Evolutionary conservation across 768 basidiomycete species (phyloP).

Genomic region (Suillus subalutaceus): DNA sequence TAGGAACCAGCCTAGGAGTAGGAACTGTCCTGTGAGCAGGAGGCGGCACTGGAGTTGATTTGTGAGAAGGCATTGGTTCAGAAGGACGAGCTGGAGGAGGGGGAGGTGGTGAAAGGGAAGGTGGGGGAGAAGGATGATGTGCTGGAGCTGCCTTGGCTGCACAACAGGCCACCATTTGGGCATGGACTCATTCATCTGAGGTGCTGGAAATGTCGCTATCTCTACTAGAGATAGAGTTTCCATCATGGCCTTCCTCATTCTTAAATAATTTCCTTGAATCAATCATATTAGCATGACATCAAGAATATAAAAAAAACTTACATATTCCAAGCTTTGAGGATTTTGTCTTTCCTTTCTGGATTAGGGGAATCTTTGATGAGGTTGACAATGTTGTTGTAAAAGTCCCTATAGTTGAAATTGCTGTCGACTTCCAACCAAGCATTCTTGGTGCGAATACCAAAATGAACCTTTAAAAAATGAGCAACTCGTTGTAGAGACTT

Average conservation of each 20-base stretch:
- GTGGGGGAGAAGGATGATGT: background rate
- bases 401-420: background rate
- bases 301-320: slow-evolving; percentile 3
- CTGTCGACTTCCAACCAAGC: slow-evolving; percentile 7
- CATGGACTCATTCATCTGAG: no score
- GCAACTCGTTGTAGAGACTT: no score
- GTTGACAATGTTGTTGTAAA: slow-evolving; percentile 8
- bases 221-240: no score
- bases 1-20: no score
- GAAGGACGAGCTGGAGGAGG: background rate
- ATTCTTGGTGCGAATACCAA: background rate
- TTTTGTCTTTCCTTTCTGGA: background rate
- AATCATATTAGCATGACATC: background rate
- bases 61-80: no score
- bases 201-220: no score
- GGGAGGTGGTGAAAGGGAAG: background rate
- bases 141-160: background rate
- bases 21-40: no score
- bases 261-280: slow-evolving; percentile 1
- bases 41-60: no score
- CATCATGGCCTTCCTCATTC: background rate
- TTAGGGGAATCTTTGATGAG: slow-evolving; percentile 4
- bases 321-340: slow-evolving; percentile 9
- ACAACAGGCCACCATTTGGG: background rate
- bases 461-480: no score